These are phyloP conservation scores for Stemphylium vesicarium DNA, from an alignment of 2,329 filamentous ascomycete genomes.

Conservation along the genomic window DNA sequence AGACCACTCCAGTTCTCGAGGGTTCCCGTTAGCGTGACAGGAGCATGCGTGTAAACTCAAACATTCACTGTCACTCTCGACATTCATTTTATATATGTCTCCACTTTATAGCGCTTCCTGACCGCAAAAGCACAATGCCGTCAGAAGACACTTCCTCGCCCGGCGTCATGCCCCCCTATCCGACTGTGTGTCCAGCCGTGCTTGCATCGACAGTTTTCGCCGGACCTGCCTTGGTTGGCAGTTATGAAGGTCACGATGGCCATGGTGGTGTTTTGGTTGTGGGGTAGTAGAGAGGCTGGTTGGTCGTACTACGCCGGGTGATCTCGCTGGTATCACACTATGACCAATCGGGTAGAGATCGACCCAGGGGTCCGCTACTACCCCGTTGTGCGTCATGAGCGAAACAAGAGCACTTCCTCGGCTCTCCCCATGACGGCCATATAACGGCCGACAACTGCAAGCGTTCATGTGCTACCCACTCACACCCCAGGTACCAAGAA, in stretches of 20 bases:
- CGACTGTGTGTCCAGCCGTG: not conserved
- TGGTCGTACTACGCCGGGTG: not conserved
- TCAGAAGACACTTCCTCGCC: not conserved
- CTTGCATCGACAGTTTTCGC: not conserved
- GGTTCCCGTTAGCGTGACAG: not conserved
- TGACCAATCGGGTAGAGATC: no score
- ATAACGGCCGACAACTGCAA: no score
- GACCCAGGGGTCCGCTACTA: no score
- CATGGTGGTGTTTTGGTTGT: slow-evolving; percentile 1
- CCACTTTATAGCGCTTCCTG: not conserved
- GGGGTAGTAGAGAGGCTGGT: not conserved
- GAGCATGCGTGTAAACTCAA: not conserved
- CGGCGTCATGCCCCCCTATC: no score
- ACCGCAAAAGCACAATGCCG: not conserved
- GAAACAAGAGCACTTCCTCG: no score
- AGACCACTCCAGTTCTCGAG: not conserved
- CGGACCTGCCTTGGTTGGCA: not conserved
- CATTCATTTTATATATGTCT: not conserved
- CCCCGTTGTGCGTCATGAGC: no score
- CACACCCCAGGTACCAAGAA: no score
- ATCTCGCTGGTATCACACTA: not conserved
- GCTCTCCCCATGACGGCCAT: no score
- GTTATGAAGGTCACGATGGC: slow-evolving; percentile 6
- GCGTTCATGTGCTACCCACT: no score
- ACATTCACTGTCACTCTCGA: not conserved